phyloP scores from a whole-genome alignment of 305 asterid species.

The Solanum hybrid region DNA sequence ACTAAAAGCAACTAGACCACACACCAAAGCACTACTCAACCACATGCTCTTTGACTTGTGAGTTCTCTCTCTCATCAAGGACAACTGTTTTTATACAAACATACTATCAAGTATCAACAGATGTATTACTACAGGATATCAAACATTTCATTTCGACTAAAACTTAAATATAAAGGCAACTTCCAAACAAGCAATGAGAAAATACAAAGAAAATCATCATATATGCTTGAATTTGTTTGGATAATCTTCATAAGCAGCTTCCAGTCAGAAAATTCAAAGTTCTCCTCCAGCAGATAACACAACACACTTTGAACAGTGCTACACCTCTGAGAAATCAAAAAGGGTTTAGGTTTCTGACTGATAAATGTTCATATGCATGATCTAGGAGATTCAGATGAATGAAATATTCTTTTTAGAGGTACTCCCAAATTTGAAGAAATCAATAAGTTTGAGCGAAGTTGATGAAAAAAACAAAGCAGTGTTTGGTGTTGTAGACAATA shows the following conservation, averaged over 20 bases:
- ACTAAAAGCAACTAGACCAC: not conserved
- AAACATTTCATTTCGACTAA: not conserved
- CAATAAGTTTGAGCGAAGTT: not conserved
- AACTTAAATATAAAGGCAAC: not conserved
- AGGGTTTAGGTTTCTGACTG: not conserved
- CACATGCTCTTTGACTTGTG: not conserved
- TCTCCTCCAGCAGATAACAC: not conserved
- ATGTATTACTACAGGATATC: not conserved
- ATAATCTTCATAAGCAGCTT: not conserved
- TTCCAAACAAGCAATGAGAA: not conserved
- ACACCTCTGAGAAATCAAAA: not conserved
- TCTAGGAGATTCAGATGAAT: not conserved
- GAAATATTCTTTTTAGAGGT: not conserved
- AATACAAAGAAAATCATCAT: not conserved
- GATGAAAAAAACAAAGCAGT: not conserved
- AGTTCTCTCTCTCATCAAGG: not conserved
- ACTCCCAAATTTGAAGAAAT: not conserved
- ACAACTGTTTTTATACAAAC: not conserved
- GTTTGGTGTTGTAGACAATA: not conserved
- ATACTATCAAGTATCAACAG: not conserved
- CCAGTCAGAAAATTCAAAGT: not conserved
- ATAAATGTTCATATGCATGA: not conserved
- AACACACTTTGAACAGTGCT: not conserved
- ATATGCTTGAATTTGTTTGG: not conserved
- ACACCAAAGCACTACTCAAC: not conserved